These are phyloP conservation scores for Choiromyces venosus DNA, from an alignment of 495 filamentous ascomycete genomes.

Conservation along the genomic window DNA sequence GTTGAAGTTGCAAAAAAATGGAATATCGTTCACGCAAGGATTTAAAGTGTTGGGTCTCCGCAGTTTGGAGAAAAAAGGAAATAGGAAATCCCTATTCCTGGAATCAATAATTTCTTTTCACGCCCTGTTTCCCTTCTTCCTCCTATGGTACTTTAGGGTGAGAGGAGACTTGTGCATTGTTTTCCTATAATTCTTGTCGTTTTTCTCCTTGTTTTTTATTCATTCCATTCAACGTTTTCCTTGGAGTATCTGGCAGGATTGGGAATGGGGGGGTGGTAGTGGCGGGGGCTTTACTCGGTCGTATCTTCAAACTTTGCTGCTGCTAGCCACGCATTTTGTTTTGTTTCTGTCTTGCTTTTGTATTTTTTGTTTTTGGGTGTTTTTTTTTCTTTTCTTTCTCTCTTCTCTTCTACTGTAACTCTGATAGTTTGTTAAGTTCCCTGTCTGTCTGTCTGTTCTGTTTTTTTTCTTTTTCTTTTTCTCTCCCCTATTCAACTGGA, in stretches of 20 bases:
- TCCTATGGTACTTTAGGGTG: not conserved
- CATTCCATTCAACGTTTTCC: not conserved
- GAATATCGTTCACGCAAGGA: not conserved
- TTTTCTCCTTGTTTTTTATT: not conserved
- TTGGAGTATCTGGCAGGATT: slow-evolving; percentile 2
- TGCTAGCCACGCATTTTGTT: slow-evolving; percentile 27
- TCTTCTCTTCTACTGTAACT: not conserved
- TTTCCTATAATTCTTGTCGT: not conserved
- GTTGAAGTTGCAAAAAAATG: slow-evolving; percentile 2
- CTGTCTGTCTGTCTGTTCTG: too few species aligned
- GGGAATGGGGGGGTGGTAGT: too few species aligned
- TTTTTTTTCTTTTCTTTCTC: slow-evolving; percentile 17
- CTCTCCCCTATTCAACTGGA: slow-evolving; percentile 12
- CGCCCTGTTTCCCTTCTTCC: not conserved
- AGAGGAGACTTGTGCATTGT: not conserved
- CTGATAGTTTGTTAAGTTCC: slow-evolving; percentile 9
- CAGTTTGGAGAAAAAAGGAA: not conserved
- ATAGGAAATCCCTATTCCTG: not conserved
- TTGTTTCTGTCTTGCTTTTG: slow-evolving; percentile 11
- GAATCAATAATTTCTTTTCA: not conserved
- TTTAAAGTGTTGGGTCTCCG: not conserved
- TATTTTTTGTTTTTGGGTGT: slow-evolving; percentile 13
- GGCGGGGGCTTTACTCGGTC: slow-evolving; percentile 2
- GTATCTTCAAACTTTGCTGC: slow-evolving; percentile 19
- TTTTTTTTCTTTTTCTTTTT: slow-evolving; percentile 7